Base-by-base conservation (phyloP, 331 rosid genomes). In the Pyrus hybrid region DNA sequence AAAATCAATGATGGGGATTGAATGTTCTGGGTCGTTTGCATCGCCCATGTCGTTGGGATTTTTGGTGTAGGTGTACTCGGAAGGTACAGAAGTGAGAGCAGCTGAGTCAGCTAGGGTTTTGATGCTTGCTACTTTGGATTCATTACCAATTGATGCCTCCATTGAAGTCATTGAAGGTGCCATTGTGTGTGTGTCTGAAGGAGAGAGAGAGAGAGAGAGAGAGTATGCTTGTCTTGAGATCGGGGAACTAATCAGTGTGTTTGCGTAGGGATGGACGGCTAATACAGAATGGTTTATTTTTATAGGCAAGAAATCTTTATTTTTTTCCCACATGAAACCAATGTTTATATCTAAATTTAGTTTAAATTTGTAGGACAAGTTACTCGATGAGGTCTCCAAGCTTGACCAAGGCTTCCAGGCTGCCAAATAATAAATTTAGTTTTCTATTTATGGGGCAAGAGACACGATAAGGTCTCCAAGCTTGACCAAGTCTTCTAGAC, bases 1-100 rank as follows among this genome's bases (percentile, higher is more conserved):
- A 73, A 69, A 78, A 8, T 78, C 83, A 56, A 82, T 57, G 49
- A 22, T 28, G 22, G 82, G 80, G 45, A 82, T 10, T 54, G 68
- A 29, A 20, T 53, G 43, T 56, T 30, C 51, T 8, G 64, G 64
- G 20, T 30, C 65, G 6, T 56, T 71, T 28, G 75, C 64, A 71
- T 71, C 65, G 2, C 47, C 75, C 12, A 9, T 26, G 18, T 74
- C 71, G 21, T 74, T 20, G 11, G 71, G 53, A 66, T 35, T 63
- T 53, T 29, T 30, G 47, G 32, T 53, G 5, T 28, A 71, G 28
- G 61, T 28, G 49, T 53, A 71, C 26, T 51, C 64, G 25, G 66
- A 10, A 32, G 75, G 75, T 4, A 71, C 62, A 21, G n/a, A n/a
- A 6, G 26, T 26, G 47, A n/a, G 41, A 4, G 17, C 45, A 25